Base-by-base conservation (phyloP, 2,329 filamentous ascomycete genomes). In the Hortaea werneckii region DNA sequence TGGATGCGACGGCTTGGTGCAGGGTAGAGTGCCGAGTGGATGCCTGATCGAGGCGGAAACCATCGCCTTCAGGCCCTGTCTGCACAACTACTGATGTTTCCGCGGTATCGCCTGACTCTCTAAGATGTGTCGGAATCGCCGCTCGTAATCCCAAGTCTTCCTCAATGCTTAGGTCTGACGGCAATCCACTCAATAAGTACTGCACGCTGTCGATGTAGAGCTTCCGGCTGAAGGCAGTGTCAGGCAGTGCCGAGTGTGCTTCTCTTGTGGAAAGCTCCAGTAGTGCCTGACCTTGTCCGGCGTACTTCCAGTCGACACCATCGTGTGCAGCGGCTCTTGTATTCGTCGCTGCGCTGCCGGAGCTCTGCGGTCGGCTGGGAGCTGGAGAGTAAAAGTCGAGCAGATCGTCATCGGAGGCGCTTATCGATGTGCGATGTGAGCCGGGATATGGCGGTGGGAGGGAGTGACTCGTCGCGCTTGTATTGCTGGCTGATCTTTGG, bases 161-260 rank as follows among this genome's bases (percentile, higher is more conserved):
- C 50, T 74, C 71, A 2, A 65, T 63, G 29, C 73, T 74, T 29
- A 85, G 70, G 42, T 82, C 68, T 1, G 63, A 50, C 0, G 82
- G 82, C 0, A 85, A 69, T 6, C 76, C 80, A 49, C 74, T 74
- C n/a, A 85, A 69, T 26, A 85, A 67, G 59, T 83, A 83, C 2
- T 75, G 74, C 4, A 82, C 63, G 47, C 78, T 75, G 54, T 83
- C 77, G 41, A 85, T 64, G 60, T 83, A 85, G 7, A 82, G 70
- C 51, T 78, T 77, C 27, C 81, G 73, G 42, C 77, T 75, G 53
- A 79, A 73, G n/a, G 61, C 56, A 3, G 65, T 47, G 40, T 70
- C 66, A 37, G 54, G 54, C 3, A 56, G 48, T 5, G 62, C 52
- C 4, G 54, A 50, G 20, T 65, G 64, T 6, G 69, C 70, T 58